phyloP scores from a whole-genome alignment of 768 basidiomycete species.

The Suillus placidus region DNA sequence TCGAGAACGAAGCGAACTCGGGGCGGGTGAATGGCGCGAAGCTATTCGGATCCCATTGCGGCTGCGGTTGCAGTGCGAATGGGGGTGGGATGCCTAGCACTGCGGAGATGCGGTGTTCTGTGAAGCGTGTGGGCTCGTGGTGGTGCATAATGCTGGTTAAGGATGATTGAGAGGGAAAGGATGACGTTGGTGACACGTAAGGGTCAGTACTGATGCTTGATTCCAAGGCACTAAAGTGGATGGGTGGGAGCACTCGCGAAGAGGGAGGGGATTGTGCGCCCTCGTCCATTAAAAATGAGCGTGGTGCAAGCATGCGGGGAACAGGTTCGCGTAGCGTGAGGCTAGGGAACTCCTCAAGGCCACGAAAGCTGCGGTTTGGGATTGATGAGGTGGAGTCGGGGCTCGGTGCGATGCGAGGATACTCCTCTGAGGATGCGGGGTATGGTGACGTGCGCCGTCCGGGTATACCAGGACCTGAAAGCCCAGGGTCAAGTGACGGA shows the following conservation, averaged over 20 bases:
- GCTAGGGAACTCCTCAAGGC: slow-evolving; percentile 13
- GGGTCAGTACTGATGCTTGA: slow-evolving; percentile 19
- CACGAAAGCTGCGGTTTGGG: slow-evolving; percentile 11
- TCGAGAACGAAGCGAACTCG: slow-evolving; percentile 37
- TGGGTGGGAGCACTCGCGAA: slow-evolving; percentile 34
- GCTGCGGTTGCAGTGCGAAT: slow-evolving; percentile 66
- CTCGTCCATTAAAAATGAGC: slow-evolving; percentile 14
- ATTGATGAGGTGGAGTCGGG: slow-evolving; percentile 12
- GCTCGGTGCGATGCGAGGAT: slow-evolving; percentile 16
- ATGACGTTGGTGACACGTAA: slow-evolving; percentile 24
- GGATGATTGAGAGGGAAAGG: slow-evolving; percentile 33
- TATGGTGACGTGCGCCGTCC: slow-evolving; percentile 31
- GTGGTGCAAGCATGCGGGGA: slow-evolving; percentile 19
- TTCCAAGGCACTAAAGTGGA: slow-evolving; percentile 22
- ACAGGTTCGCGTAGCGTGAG: slow-evolving; percentile 16
- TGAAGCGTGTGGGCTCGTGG: slow-evolving; percentile 26
- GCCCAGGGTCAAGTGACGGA: slow-evolving; percentile 38
- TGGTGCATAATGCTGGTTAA: slow-evolving; percentile 19
- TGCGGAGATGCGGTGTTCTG: slow-evolving; percentile 17
- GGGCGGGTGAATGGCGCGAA: slow-evolving; percentile 43
- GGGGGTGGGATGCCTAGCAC: slow-evolving; percentile 48
- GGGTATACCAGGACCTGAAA: slow-evolving; percentile 61
- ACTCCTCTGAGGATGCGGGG: slow-evolving; percentile 23
- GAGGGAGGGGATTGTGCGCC: slow-evolving; percentile 26
- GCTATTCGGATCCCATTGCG: slow-evolving; percentile 60